Evolutionary conservation across 2,329 filamentous ascomycete genomes (phyloP).

Genomic region (Fusarium agapanthi): DNA sequence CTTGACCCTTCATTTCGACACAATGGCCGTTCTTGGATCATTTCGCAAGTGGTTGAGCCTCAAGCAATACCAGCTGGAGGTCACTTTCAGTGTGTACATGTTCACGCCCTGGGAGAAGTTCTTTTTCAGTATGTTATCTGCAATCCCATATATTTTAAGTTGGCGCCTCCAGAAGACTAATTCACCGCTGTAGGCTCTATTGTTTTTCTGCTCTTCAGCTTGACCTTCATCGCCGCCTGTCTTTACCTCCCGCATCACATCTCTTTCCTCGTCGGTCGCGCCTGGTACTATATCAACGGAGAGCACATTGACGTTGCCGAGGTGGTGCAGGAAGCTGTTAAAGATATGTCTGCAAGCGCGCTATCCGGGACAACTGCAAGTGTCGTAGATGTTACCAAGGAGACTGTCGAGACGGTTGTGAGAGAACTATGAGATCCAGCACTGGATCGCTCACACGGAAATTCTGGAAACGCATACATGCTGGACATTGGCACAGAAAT

Average conservation of each 20-base stretch:
- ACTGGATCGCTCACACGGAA: background rate
- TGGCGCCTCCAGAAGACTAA: background rate
- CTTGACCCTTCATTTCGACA: background rate
- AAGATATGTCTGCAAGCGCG: constrained; percentile 45
- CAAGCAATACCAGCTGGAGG: constrained; percentile 98
- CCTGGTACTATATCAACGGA: constrained; percentile 95
- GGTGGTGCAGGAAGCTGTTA: constrained; percentile 46
- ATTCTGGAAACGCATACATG: background rate
- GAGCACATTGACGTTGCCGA: constrained; percentile 67
- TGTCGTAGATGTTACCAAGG: constrained; percentile 37
- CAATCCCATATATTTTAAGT: background rate
- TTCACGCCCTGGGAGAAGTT: constrained; percentile 96
- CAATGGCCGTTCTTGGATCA: constrained; percentile 53
- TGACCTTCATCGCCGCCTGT: constrained; percentile 85
- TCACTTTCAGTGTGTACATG: constrained; percentile 97
- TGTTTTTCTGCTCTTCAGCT: constrained; percentile 86
- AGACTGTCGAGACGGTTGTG: constrained; percentile 39
- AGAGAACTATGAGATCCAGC: constrained; percentile 47
- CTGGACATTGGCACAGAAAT: background rate
- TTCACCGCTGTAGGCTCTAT: constrained; percentile 76
- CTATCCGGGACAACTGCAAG: constrained; percentile 41
- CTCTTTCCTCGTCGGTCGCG: constrained; percentile 80
- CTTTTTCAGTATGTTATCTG: constrained; percentile 81
- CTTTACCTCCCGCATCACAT: constrained; percentile 96
- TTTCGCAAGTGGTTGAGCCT: constrained; percentile 87